Base-by-base conservation (phyloP, 139 green algal species). In the Medakamo hakoo region DNA sequence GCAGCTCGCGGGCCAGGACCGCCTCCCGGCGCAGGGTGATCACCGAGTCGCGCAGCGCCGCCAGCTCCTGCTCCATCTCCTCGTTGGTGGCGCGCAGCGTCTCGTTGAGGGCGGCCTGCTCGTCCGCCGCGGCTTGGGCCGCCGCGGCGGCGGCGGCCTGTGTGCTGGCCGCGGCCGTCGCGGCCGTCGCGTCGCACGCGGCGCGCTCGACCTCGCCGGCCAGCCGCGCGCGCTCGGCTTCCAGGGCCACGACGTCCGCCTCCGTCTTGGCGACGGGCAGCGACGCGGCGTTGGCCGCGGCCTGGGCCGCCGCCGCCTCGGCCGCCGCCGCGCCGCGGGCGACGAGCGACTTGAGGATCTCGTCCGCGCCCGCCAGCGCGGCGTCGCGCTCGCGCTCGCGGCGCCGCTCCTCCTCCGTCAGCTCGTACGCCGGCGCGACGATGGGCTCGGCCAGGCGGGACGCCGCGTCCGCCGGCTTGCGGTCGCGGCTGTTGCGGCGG, bases 61-160 rank as follows among this genome's bases (percentile, higher is more conserved):
- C 28, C 29, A 64, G 59, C 30, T 64, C 59, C 19, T 64, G 28
- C 16, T 28, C 59, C 59, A 56, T 24, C 30, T 64, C 49, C 21
- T 4, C 29, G 30, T 64, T 55, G 16, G 19, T 19, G 22, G 29
- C 19, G 3, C 28, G 19, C 22, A 56, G 27, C n/a, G 21, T 21
- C 25, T 49, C 40, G 9, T 21, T 16, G 9, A 16, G 9, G 40
- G 40, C 40, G 9, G 16, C 9, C 40, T 9, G 9, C 16, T 52
- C 40, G 40, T 16, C 9, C 40, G 16, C 9, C 9, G 9, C 9
- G 16, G 40, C 9, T 16, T 16, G 40, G 9, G 16, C 9, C 40
- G 40, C 16, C 40, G 9, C 40, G 9, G 16, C 9, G 40, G 9
- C 40, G 40, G 40, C 40, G 9, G 16, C 40, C 40, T 52, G 40